Base-by-base conservation (phyloP, 2,329 filamentous ascomycete genomes). In the Helotiales sp. region DNA sequence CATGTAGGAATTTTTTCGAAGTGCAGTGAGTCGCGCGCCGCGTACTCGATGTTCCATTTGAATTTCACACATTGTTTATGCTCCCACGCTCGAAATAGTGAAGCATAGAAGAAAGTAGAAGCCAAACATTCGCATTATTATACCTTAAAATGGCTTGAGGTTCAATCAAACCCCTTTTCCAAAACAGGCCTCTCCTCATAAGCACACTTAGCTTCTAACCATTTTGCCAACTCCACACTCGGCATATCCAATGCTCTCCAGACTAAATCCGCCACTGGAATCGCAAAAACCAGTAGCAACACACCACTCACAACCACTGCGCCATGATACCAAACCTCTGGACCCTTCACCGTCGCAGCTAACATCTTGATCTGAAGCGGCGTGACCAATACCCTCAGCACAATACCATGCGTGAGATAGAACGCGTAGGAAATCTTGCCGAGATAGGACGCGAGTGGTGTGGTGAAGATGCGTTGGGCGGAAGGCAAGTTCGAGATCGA, bases 391-490 rank as follows among this genome's bases (percentile, higher is more conserved):
- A 32, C 50, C 15, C 50, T 13, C 26, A 54, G 11, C 8, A 54
- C 50, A 32, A 54, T 13, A 0, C 87, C 87, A 71, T 90, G 88
- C 7, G 89, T 81, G 13, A 90, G 79, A 76, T 90, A 90, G 13
- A 90, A 78, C 2, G 85, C 81, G 73, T 85, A 90, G 0, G 86
- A 88, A 63, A 89, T 81, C 60, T 84, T 83, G 1, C 87, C 87
- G 1, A 90, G 80, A 68, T 87, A 88, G 72, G 88, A 86, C 70
- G 84, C 86, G 71, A 87, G 82, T 20, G 79, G 79, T 0, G 79
- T 81, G 73, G 88, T 87, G 71, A 89, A 89, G 71, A 88, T 85
- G 1, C 77, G 67, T 77, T 83, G 85, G 10, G 89, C 79, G 82
- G 50, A 30, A 54, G 24, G 50, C 2, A 54, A 26, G 6, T 54